Conservation (phyloP, 1,139 yeast species). For the Hyphopichia burtonii region DNA sequence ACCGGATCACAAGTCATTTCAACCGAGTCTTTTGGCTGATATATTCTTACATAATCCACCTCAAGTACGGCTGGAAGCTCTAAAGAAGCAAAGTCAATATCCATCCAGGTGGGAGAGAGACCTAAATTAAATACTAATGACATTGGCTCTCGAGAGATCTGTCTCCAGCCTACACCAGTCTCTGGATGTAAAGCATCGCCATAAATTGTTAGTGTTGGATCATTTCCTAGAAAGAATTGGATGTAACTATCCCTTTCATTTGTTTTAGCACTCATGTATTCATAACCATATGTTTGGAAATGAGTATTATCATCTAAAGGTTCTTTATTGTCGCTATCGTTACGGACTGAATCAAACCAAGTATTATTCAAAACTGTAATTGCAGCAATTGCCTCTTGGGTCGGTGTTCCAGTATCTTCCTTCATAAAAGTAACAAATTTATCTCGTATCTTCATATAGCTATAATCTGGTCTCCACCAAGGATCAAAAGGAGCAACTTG, state of each 20-base stretch:
- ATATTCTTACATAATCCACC: constrained; percentile 27
- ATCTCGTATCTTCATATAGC: constrained; percentile 20
- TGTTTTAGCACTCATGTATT: constrained; percentile 19
- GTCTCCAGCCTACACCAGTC: constrained; percentile 26
- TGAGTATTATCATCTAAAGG: constrained; percentile 9
- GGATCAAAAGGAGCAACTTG: constrained; percentile 36
- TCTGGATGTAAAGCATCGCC: constrained; percentile 28
- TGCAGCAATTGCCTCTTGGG: constrained; percentile 31
- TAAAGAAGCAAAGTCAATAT: constrained; percentile 21
- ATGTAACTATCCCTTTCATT: constrained; percentile 19
- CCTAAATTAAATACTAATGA: constrained; percentile 27
- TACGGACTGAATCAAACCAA: constrained; percentile 19
- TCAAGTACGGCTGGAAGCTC: constrained; percentile 25
- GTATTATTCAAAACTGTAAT: constrained; percentile 20
- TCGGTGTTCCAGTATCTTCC: constrained; percentile 28
- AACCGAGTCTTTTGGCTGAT: constrained; percentile 22
- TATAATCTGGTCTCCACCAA: constrained; percentile 35
- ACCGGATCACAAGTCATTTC: constrained; percentile 28
- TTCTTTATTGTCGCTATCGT: constrained; percentile 8
- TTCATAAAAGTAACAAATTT: constrained; percentile 22
- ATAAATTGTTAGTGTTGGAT: constrained; percentile 18
- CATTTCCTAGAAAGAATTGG: constrained; percentile 21
- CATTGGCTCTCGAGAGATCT: constrained; percentile 30
- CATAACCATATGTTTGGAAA: constrained; percentile 25
- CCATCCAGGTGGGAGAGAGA: constrained; percentile 26